These are phyloP conservation scores for Furcasterigmium furcatum DNA, from an alignment of 2,329 filamentous ascomycete species.

Conservation along the genomic window DNA sequence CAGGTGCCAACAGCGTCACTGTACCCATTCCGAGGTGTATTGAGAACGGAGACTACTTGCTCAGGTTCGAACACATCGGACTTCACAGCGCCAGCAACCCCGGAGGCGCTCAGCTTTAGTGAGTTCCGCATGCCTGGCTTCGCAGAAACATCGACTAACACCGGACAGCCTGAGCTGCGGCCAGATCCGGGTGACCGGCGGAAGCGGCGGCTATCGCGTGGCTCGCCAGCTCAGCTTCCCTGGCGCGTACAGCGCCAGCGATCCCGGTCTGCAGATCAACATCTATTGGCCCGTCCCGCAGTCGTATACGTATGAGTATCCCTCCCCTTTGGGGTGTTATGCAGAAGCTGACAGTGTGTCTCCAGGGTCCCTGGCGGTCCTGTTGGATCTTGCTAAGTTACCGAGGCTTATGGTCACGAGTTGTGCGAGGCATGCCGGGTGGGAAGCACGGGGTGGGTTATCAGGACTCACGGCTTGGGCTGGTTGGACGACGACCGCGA, in stretches of 20 bases:
- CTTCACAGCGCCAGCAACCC: constrained; percentile 36
- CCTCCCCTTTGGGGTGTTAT: constrained; percentile 7
- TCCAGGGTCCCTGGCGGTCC: neutral
- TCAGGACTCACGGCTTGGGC: too few relatives aligned
- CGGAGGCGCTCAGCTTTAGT: constrained; percentile 42
- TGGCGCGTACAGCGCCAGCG: constrained; percentile 33
- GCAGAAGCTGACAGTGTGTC: neutral
- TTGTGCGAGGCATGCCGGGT: too few relatives aligned
- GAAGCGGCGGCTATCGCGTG: constrained; percentile 31
- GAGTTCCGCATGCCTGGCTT: neutral
- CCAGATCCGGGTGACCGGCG: constrained; percentile 37
- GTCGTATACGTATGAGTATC: constrained; percentile 22
- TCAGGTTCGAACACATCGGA: constrained; percentile 45
- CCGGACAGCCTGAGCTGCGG: constrained; percentile 20
- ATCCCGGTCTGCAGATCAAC: constrained; percentile 39
- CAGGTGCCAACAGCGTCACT: constrained; percentile 16
- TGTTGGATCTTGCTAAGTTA: neutral
- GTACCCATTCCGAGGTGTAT: constrained; percentile 40
- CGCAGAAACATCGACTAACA: neutral
- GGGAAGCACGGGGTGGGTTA: too few relatives aligned
- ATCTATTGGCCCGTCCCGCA: constrained; percentile 38
- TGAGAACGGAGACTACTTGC: constrained; percentile 44
- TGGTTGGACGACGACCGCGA: too few relatives aligned
- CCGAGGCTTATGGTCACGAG: too few relatives aligned
- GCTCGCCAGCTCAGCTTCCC: constrained; percentile 34